phyloP scores from a whole-genome alignment of 805 yeast genomes.

The Grigorovia transvaalensis region DNA sequence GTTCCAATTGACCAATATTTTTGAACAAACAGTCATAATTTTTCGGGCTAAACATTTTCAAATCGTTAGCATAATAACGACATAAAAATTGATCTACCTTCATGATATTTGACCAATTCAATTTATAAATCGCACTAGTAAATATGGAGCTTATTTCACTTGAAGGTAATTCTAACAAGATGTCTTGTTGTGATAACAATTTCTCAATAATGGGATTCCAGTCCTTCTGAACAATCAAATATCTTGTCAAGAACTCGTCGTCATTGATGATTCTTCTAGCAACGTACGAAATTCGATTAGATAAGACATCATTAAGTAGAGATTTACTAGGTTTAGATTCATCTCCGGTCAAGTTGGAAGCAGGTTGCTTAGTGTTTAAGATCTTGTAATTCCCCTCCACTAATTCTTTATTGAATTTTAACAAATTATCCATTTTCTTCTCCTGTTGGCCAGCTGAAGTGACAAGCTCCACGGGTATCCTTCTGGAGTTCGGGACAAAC shows the following conservation, averaged over 20 bases:
- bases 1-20: constrained; percentile 6
- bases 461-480: not conserved
- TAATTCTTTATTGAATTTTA: not conserved
- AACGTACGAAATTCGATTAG: constrained; percentile 6
- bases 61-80: constrained; percentile 9
- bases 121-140: constrained; percentile 5
- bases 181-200: constrained; percentile 9
- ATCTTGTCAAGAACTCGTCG: constrained; percentile 14
- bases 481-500: not conserved
- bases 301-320: constrained; percentile 13
- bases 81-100: constrained; percentile 21
- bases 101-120: constrained; percentile 19
- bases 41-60: constrained; percentile 5
- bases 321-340: constrained; percentile 3
- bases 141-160: constrained; percentile 7
- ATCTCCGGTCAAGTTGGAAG: constrained; percentile 11
- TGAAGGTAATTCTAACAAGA: constrained; percentile 8
- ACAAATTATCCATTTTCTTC: not conserved
- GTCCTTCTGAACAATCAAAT: constrained; percentile 16
- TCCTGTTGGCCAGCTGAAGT: not conserved
- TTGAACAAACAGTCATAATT: constrained; percentile 21
- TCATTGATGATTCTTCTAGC: constrained; percentile 13
- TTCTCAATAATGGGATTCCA: constrained; percentile 21
- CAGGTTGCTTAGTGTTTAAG: not conserved
- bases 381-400: not conserved